Evolutionary conservation across 495 filamentous ascomycete genomes (phyloP), one percentile per base, ranked within the genome.

Genomic region (Penicillium macrosclerotiorum): DNA sequence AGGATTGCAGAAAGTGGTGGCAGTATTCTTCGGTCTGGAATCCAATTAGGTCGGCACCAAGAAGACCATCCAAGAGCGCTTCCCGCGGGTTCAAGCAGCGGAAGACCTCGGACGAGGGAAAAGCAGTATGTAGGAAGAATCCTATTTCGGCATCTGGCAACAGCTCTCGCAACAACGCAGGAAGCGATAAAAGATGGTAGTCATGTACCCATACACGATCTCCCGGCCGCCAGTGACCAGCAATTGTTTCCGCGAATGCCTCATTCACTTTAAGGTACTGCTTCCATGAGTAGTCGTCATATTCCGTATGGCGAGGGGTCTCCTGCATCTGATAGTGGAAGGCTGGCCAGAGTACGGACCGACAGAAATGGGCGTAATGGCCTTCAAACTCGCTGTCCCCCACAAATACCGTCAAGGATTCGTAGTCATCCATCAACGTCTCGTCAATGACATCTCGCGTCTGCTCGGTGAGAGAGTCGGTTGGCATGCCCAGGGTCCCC

Each of bases 251-350:
- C 3, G 90, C 90, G 61, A 95, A 93, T 2, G 86, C 87, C 58
- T 88, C 81, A 64, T 95, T 95, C 54, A 95, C 74, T 29, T 84
- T 85, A 45, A 86, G 80, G 55, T 95, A 96, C 70, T 87, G 92
- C 50, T 84, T 79, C 89, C 89, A 96, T n/a, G 89, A 92, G 59
- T 95, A 90, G 55, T 94, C 89, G 57, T 89, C 82, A 55, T 94
- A 96, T 3, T 90, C 89, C 63, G 90, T 94, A 77, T 88, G 94
- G 71, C 93, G 93, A 14, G 90, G 90, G 55, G 87, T 88, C 57
- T 95, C 90, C 22, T 91, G 90, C 61, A 95, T 90, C 62, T 93
- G 88, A 63, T 96, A 95, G 63, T 96, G 89, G 64, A 95, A 88
- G 36, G 92, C 88, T 8, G 86, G 86, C 86, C 86, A 90, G 18